phyloP scores from a whole-genome alignment of 2,329 filamentous ascomycete genomes.

The Orbilia brochopaga region DNA sequence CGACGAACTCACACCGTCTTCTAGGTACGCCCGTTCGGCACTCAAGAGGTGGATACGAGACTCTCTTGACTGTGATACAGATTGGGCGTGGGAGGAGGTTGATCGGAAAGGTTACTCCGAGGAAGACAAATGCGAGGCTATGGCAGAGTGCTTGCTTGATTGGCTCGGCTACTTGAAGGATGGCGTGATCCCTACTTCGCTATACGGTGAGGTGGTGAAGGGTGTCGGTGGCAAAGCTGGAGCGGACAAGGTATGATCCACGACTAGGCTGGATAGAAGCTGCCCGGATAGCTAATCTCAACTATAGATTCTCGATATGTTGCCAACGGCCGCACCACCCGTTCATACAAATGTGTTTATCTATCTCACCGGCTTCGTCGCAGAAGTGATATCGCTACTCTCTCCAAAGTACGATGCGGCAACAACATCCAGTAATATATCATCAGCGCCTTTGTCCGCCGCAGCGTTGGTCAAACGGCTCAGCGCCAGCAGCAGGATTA shows the following conservation, averaged over 20 bases:
- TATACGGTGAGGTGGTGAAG: conserved; percentile 63
- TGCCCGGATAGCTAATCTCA: neutral
- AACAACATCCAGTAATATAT: conserved; percentile 15
- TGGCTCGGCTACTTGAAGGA: conserved; percentile 79
- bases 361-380: conserved; percentile 54
- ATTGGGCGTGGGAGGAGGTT: conserved; percentile 60
- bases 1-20: conserved; percentile 25
- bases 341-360: conserved; percentile 55
- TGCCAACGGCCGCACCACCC: conserved; percentile 50
- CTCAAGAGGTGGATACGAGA: conserved; percentile 49
- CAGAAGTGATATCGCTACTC: conserved; percentile 53
- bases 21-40: conserved; percentile 24
- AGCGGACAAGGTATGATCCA: conserved; percentile 59
- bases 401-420: conserved; percentile 46
- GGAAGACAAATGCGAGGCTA: conserved; percentile 72
- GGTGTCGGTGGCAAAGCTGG: conserved; percentile 68
- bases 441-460: conserved; percentile 20
- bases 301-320: conserved; percentile 52
- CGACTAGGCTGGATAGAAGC: neutral
- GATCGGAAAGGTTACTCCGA: conserved; percentile 67
- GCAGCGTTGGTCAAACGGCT: conserved; percentile 32
- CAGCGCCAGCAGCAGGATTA: conserved; percentile 38
- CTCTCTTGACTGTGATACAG: conserved; percentile 42
- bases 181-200: conserved; percentile 72
- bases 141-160: conserved; percentile 72